Evolutionary conservation across 352 stramenopile genomes (phyloP).

Genomic region (Lagenidium giganteum): DNA sequence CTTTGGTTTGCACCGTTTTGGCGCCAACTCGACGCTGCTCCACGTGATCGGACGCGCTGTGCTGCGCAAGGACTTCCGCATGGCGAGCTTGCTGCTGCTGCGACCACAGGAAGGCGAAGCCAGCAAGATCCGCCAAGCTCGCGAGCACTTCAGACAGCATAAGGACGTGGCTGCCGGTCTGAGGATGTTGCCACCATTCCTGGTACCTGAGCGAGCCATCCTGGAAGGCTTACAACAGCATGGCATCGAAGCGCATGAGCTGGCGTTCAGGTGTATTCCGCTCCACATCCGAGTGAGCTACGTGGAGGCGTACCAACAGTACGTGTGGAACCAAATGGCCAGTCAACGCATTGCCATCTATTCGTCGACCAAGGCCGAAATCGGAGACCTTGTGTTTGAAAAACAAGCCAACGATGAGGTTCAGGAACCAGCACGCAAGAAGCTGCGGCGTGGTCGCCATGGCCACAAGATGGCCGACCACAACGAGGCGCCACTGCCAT

Average conservation of each 20-base stretch:
- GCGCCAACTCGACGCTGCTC: slow-evolving; percentile 69
- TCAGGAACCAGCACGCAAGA: slow-evolving; percentile 15
- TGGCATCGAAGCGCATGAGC: slow-evolving; percentile 50
- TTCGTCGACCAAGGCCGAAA: slow-evolving; percentile 41
- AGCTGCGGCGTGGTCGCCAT: too few species aligned
- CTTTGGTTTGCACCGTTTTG: slow-evolving; percentile 94
- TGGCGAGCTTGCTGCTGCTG: slow-evolving; percentile 87
- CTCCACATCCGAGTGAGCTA: slow-evolving; percentile 35
- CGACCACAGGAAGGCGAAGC: slow-evolving; percentile 56
- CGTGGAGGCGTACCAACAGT: slow-evolving; percentile 83
- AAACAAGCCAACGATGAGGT: slow-evolving; percentile 22
- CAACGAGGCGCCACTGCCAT: slow-evolving; percentile 1
- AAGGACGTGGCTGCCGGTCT: slow-evolving; percentile 59
- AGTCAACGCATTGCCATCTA: slow-evolving; percentile 76
- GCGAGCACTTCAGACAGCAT: slow-evolving; percentile 64
- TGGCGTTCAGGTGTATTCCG: slow-evolving; percentile 50
- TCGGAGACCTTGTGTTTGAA: slow-evolving; percentile 86
- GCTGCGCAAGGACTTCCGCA: slow-evolving; percentile 90
- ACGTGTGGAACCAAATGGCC: slow-evolving; percentile 93
- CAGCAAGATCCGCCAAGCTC: slow-evolving; percentile 53
- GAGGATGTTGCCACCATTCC: slow-evolving; percentile 56
- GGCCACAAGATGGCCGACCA: too few species aligned
- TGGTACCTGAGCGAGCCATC: slow-evolving; percentile 45
- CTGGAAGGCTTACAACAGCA: slow-evolving; percentile 55
- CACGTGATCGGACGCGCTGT: slow-evolving; percentile 83